Base-by-base conservation (phyloP, 176 grass and related monocot species). In the Zizania latifolia region DNA sequence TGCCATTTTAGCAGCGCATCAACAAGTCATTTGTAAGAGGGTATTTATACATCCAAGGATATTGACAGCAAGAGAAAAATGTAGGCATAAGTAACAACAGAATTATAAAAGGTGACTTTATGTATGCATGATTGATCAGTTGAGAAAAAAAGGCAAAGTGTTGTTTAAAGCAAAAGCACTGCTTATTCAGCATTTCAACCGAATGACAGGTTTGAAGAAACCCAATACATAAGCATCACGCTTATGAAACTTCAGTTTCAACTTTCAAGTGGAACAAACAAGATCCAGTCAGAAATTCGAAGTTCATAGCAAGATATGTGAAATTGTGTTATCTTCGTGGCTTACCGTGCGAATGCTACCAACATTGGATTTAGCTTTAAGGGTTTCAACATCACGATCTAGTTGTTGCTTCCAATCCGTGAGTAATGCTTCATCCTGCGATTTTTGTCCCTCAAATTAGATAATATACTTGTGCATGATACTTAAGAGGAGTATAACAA, bases 321-420 rank as follows among this genome's bases (percentile, higher is more conserved):
- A 76, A 62, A 14, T 39, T 41, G 30, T 28, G 19, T 58, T 40
- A 35, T 48, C 15, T 29, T 39, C 10, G 30, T 55, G 62, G 85
- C 91, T 90, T 88, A 99, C 95, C 63, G 38, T 65, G 37, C 86
- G 92, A 81, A 99, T 90, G 73, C 80, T 92, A 60, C 78, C 67
- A 72, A 94, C 74, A 60, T 99, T 99, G 36, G 95, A 92, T 88
- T 99, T 99, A 23, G 92, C 95, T 80, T 99, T 99, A 84, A 99
- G 92, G 60, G 92, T 94, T 92, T 99, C 95, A 73, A 99, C 84
- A 77, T 99, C 95, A 76, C 85, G 89, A 78, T 99, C 95, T 76
- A 99, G 86, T 83, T 94, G 95, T 83, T 92, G 95, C 74, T 99
- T 99, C 95, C 95, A 99, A 84, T 94, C 92, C 31, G 78, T 83